Base-by-base conservation (phyloP, 495 filamentous ascomycete genomes). In the Penicillium macrosclerotiorum region DNA sequence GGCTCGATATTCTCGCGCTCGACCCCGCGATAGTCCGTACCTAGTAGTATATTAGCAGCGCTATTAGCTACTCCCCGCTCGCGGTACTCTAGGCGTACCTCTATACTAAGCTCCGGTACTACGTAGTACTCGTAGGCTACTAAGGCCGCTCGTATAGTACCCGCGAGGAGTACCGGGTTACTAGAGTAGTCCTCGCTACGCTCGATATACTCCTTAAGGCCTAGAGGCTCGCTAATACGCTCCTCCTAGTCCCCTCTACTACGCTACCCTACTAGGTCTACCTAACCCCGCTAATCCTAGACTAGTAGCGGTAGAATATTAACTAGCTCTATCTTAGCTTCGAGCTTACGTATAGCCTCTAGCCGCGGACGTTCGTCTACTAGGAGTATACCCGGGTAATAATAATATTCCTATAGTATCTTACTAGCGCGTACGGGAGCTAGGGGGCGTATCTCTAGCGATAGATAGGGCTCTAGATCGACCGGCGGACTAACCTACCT, bases 391-490 rank as follows among this genome's bases (percentile, higher is more conserved):
- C 42, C 30, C 18, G 17, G 14, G 25, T 45, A 6, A 45, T 45
- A 17, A 16, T 45, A n/a, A 45, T 45, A n/a, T 45, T 45, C 18
- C 30, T 45, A 3, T n/a, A 9, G 18, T 45, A 32, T 36, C 42
- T 47, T 9, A 11, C 3, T 11, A 12, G 4, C 8, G 29, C 14
- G 14, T 31, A 31, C 14, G 14, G 29, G 4, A 13, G 29, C 4
- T 9, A 31, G 29, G 29, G 29, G 3, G 8, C 3, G 8, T 13
- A 31, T 31, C 29, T 31, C 14, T 13, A 13, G 11, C 8, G 8
- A 13, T 12, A 13, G 11, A 9, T 31, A 4, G 29, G 29, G 3
- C 8, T 31, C 3, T 31, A 13, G 29, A 31, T 31, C 8, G 29
- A 31, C 29, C 8, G 29, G 3, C 8, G 8, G 12, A 3, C 3